phyloP scores from a whole-genome alignment of 2,329 filamentous ascomycete genomes.

The Fusarium sp. region DNA sequence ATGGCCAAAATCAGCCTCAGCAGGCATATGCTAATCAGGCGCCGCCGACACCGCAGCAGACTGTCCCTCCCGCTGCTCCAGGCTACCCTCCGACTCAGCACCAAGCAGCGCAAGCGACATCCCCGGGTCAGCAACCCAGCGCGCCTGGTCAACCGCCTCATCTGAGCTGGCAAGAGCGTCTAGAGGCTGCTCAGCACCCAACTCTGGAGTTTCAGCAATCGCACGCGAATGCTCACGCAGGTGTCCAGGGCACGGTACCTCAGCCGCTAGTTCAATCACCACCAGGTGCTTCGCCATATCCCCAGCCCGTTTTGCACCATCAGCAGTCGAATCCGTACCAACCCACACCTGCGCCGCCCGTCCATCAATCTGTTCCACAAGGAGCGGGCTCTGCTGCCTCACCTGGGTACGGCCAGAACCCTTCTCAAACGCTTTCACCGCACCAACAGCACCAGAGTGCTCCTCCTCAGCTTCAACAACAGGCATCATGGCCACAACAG shows the following conservation, averaged over 20 bases:
- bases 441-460: slow-evolving; percentile 1
- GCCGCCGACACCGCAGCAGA: slow-evolving; percentile 6
- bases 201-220: background rate
- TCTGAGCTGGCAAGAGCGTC: background rate
- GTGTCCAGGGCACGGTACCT: background rate
- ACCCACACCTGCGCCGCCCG: accelerated
- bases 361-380: background rate
- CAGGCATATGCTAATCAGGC: background rate
- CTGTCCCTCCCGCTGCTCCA: background rate
- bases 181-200: background rate
- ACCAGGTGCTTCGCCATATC: background rate
- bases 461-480: background rate
- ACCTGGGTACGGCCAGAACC: background rate
- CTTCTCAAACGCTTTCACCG: background rate
- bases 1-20: background rate
- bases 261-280: background rate
- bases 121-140: background rate
- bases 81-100: background rate
- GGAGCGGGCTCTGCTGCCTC: background rate
- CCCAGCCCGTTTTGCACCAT: slow-evolving; percentile 4
- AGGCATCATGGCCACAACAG: slow-evolving; percentile 4
- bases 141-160: background rate
- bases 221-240: background rate
- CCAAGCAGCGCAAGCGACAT: background rate
- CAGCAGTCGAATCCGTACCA: background rate